Conservation (phyloP, 805 yeast species). For the Spathaspora boniae region DNA sequence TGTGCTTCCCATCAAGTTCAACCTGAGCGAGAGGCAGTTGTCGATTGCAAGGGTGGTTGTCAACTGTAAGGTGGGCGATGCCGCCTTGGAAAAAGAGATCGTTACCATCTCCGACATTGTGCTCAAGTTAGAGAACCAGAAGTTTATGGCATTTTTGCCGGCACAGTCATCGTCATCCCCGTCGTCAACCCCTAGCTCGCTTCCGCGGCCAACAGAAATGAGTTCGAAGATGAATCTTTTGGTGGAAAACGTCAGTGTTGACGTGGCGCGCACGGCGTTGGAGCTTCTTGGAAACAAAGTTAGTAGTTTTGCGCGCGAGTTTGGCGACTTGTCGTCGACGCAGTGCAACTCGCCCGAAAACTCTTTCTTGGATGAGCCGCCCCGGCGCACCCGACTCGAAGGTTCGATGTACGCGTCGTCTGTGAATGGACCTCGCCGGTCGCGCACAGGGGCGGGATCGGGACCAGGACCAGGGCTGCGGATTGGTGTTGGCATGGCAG, state of each 20-base stretch:
- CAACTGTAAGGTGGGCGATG: constrained; percentile 8
- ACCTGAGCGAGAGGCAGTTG: constrained; percentile 29
- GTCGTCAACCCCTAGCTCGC: constrained; percentile 10
- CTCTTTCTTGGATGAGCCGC: constrained; percentile 3
- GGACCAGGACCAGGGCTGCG: too few species aligned
- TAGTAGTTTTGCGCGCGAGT: constrained; percentile 8
- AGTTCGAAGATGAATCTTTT: constrained; percentile 15
- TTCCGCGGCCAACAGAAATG: constrained; percentile 18
- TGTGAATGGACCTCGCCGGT: constrained; percentile 1
- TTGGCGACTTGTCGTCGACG: constrained; percentile 5
- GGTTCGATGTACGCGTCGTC: constrained; percentile 4
- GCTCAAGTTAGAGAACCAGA: constrained; percentile 20
- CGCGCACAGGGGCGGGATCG: too few species aligned
- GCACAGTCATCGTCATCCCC: constrained; percentile 9
- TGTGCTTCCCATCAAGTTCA: constrained; percentile 44
- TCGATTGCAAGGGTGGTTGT: constrained; percentile 30
- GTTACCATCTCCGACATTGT: constrained; percentile 23
- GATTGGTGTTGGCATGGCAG: too few species aligned
- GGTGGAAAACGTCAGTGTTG: constrained; percentile 14
- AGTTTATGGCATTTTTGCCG: constrained; percentile 21
- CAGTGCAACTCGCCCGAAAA: constrained; percentile 7
- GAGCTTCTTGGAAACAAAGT: constrained; percentile 10
- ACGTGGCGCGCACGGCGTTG: constrained; percentile 11
- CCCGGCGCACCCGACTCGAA: background rate
- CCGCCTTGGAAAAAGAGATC: constrained; percentile 12